Evolutionary conservation across 1,284 basidiomycete species (phyloP), one percentile per base, ranked within the genome.

Genomic region (Clitocybe nebularis): DNA sequence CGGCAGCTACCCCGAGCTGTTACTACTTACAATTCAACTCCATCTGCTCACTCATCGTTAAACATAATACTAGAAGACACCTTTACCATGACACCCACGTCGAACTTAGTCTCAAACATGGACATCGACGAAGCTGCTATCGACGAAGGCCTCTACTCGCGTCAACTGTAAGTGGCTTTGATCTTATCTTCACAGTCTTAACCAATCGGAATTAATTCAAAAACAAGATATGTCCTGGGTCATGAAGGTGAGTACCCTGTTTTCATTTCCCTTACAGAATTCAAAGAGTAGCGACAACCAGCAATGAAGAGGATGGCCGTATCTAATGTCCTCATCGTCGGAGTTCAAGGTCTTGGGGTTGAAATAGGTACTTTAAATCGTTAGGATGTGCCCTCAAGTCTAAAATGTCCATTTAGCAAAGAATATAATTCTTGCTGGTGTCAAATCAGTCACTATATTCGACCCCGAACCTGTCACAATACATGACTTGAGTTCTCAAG

Each of bases 261-360:
- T 30, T 22, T 34, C 22, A 9, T 10, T 24, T 8, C 5, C 23
- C 22, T 23, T 33, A 14, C 14, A 16, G 3, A 11, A n/a, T n/a
- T n/a, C n/a, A n/a, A n/a, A n/a, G n/a, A n/a, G n/a, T 47, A 6
- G 48, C 30, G 23, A 22, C 17, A 5, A 5, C 33, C 19, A 93
- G 95, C 95, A 34, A 99, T 99, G 96, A 97, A 97, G 77, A 89
- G 87, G 61, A 99, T 99, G 96, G 95, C 96, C 5, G 76, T 80
- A 20, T 98, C 94, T 43, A 96, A 97, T 62, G 89, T 99, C 36
- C 81, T 99, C 49, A 84, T 99, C 53, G 86, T 97, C 33, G 96
- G 96, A 22, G 69, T 95, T 63, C 87, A 89, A 53, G 96, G 96
- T 50, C 72, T 99, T 46, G 96, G 96, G 46, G 92, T 92, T 44